A percentile compares a stretch with the other conserved stretches of the same genome.
These are phyloP conservation scores for Eimeria sp. DNA, from an alignment of 169 alveolate genomes.

Conservation along the genomic window DNA sequence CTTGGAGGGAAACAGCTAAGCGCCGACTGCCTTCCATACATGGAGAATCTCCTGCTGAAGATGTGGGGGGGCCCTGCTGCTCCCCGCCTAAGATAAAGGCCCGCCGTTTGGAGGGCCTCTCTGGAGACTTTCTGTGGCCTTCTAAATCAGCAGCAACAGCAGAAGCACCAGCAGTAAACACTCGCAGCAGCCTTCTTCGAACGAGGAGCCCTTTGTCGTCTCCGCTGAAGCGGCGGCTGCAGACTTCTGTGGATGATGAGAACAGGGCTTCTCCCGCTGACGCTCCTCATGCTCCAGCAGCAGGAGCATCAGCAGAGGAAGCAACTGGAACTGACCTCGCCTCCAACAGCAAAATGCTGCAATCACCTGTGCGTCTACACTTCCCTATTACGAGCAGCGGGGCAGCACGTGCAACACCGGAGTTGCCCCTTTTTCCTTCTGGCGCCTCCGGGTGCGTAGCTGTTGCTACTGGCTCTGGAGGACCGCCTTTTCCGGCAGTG, in stretches of 20 bases:
- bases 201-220: slow-evolving; percentile 39
- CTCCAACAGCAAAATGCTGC: slow-evolving; percentile 45
- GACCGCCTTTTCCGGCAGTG: not conserved
- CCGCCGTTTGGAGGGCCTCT: slow-evolving; percentile 52
- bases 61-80: slow-evolving; percentile 9
- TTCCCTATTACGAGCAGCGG: slow-evolving; percentile 41
- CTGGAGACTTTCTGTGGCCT: not conserved
- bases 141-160: slow-evolving; percentile 23
- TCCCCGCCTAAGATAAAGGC: slow-evolving; percentile 72
- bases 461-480: not conserved
- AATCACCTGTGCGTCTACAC: slow-evolving; percentile 49
- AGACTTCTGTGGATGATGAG: slow-evolving; percentile 18
- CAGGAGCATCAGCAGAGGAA: not conserved
- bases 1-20: slow-evolving; percentile 70
- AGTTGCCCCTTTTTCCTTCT: slow-evolving; percentile 52
- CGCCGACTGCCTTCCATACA: slow-evolving; percentile 66
- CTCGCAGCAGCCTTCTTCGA: not conserved
- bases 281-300: slow-evolving; percentile 13
- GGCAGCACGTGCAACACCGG: slow-evolving; percentile 15
- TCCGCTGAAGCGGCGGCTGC: slow-evolving; percentile 67
- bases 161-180: slow-evolving; percentile 9
- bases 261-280: not conserved
- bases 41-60: not conserved
- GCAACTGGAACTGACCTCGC: not conserved
- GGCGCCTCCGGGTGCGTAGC: slow-evolving; percentile 26